Percentiles rank a stretch among this genome's conserved stretches.
Conservation (phyloP, 2,329 filamentous ascomycete species). For the Cadophora malorum region DNA sequence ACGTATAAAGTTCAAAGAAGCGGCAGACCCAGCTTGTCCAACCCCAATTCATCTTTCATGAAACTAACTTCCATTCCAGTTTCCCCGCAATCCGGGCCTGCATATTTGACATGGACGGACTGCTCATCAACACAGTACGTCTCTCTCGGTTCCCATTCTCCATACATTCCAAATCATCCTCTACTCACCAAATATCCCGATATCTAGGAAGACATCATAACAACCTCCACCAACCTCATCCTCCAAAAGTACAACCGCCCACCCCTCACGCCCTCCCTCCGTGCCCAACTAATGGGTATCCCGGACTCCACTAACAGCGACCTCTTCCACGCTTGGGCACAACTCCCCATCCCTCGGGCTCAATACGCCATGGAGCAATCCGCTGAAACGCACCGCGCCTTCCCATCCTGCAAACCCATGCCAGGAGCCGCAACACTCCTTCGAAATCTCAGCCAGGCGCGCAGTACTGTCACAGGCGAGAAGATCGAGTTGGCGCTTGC, state of each 20-base stretch:
- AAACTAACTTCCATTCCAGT: constrained; percentile 49
- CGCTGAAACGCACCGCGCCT: constrained; percentile 36
- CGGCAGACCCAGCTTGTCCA: no score
- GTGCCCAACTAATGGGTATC: constrained; percentile 71
- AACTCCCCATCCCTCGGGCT: constrained; percentile 76
- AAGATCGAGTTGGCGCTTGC: constrained; percentile 79
- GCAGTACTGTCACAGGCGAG: constrained; percentile 65
- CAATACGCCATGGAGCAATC: constrained; percentile 66
- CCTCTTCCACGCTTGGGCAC: constrained; percentile 81
- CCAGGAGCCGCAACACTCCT: not conserved
- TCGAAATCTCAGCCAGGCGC: not conserved
- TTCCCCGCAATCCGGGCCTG: constrained; percentile 85
- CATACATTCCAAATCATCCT: not conserved
- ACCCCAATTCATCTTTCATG: not conserved
- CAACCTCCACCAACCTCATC: constrained; percentile 79
- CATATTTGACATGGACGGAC: constrained; percentile 98
- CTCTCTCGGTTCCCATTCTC: not conserved
- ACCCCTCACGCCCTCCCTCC: constrained; percentile 87
- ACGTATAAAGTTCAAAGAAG: no score
- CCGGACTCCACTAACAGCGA: constrained; percentile 51
- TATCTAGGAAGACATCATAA: constrained; percentile 89
- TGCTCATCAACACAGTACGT: constrained; percentile 57
- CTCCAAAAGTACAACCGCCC: constrained; percentile 77
- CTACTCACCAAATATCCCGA: not conserved
- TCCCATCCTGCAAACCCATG: constrained; percentile 1